Percentiles rank a stretch among this genome's conserved stretches.
Conservation (phyloP, 176 grass and related monocot species). For the Tillandsia fasciculata region DNA sequence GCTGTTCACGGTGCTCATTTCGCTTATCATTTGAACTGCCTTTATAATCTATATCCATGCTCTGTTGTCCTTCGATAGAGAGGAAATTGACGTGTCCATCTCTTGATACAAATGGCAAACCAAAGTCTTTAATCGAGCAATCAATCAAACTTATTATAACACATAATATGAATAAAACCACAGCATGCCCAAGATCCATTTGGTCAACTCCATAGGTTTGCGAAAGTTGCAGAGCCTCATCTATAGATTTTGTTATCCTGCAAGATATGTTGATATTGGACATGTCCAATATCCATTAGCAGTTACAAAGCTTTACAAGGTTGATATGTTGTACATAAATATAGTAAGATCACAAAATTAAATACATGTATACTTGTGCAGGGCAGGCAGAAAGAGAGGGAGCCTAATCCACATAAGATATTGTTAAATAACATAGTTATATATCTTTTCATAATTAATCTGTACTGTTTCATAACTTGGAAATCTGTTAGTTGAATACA, state of each 20-base stretch:
- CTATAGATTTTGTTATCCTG: slow-evolving; percentile 71
- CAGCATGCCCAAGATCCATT: slow-evolving; percentile 42
- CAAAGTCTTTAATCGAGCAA: slow-evolving; percentile 64
- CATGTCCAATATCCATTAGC: too few relatives aligned
- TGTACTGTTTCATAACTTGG: too few relatives aligned
- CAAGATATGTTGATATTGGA: not conserved
- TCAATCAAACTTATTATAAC: slow-evolving; percentile 56
- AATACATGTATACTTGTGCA: not conserved
- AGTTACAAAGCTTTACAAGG: not conserved
- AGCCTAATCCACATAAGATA: not conserved
- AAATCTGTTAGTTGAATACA: too few relatives aligned
- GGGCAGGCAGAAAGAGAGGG: not conserved
- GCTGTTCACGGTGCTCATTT: slow-evolving; percentile 41
- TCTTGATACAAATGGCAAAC: slow-evolving; percentile 22
- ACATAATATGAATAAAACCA: slow-evolving; percentile 56
- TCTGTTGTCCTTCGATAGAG: slow-evolving; percentile 29
- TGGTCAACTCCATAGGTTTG: slow-evolving; percentile 27
- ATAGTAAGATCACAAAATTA: not conserved
- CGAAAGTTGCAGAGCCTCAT: slow-evolving; percentile 60
- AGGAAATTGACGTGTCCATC: slow-evolving; percentile 25
- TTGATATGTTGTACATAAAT: not conserved
- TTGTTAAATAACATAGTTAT: too few relatives aligned
- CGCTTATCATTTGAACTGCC: slow-evolving; percentile 29
- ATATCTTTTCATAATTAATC: too few relatives aligned
- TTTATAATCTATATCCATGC: slow-evolving; percentile 47